Percentiles rank a stretch among this genome's conserved stretches.
Evolutionary conservation across 2,329 filamentous ascomycete genomes (phyloP).

Genomic region (Emydomyces testavorans): DNA sequence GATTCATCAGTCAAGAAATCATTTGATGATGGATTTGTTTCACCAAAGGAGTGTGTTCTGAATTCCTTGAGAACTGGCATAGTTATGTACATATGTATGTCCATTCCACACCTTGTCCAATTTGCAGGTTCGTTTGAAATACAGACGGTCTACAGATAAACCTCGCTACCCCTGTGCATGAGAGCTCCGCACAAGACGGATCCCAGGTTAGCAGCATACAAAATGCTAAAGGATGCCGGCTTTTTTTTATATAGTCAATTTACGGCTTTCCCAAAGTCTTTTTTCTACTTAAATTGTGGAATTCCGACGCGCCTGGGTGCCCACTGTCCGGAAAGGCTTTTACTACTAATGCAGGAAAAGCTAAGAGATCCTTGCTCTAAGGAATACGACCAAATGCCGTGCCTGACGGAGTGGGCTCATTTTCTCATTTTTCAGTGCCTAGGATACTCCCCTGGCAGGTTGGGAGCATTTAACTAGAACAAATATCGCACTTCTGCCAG

Average conservation of each 20-base stretch:
- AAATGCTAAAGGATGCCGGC: not conserved
- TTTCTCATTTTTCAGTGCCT: constrained; percentile 1
- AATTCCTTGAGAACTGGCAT: too few relatives aligned
- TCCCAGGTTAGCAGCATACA: not conserved
- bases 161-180: too few relatives aligned
- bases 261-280: not conserved
- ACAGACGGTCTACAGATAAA: too few relatives aligned
- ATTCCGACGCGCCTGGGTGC: not conserved
- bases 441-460: not conserved
- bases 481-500: constrained; percentile 2
- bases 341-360: not conserved
- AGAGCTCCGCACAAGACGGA: too few relatives aligned
- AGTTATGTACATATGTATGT: too few relatives aligned
- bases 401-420: constrained; percentile 7
- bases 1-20: too few relatives aligned
- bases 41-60: too few relatives aligned
- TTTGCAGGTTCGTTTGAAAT: too few relatives aligned
- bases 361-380: constrained; percentile 1
- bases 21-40: too few relatives aligned
- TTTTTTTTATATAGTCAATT: not conserved
- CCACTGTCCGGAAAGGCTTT: not conserved
- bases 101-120: too few relatives aligned
- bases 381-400: constrained; percentile 3
- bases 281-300: not conserved
- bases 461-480: constrained; percentile 5